A percentile compares a stretch with the other conserved stretches of the same genome.
Conservation (phyloP, 2,329 filamentous ascomycete genomes). For the Pseudogymnoascus pannorum region DNA sequence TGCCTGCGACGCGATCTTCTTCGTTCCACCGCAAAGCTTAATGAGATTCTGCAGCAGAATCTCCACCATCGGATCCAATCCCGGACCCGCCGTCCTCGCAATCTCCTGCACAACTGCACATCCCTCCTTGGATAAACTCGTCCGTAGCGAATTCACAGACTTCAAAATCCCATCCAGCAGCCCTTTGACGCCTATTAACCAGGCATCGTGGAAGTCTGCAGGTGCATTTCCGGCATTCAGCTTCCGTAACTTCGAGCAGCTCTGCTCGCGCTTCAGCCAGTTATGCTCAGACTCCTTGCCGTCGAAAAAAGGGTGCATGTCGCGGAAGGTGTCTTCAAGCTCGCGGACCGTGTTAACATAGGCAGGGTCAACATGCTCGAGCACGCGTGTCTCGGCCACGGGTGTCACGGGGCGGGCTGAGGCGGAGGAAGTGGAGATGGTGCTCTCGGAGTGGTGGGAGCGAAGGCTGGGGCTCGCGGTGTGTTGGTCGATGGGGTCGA, state of each 20-base stretch:
- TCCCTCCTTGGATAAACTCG: slow-evolving; percentile 81
- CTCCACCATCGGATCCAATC: slow-evolving; percentile 82
- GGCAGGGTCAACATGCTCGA: slow-evolving; percentile 66
- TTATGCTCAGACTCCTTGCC: slow-evolving; percentile 86
- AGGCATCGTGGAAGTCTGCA: slow-evolving; percentile 65
- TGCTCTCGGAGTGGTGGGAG: background rate
- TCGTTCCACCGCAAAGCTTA: slow-evolving; percentile 82
- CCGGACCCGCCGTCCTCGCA: slow-evolving; percentile 65
- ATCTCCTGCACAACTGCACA: slow-evolving; percentile 81
- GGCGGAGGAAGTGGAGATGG: background rate
- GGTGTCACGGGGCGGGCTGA: slow-evolving; percentile 49
- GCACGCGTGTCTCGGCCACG: slow-evolving; percentile 52
- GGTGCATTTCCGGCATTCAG: slow-evolving; percentile 79
- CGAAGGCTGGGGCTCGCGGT: background rate
- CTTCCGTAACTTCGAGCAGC: slow-evolving; percentile 65
- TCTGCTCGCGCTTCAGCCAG: slow-evolving; percentile 82
- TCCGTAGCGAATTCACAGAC: slow-evolving; percentile 72
- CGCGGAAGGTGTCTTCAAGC: slow-evolving; percentile 77
- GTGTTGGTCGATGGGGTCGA: slow-evolving; percentile 13
- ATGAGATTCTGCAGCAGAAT: slow-evolving; percentile 82
- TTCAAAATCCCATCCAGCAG: slow-evolving; percentile 87
- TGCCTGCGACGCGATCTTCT: slow-evolving; percentile 83
- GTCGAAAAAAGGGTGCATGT: slow-evolving; percentile 71
- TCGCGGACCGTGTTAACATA: slow-evolving; percentile 81
- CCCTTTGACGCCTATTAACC: slow-evolving; percentile 61